Conservation (phyloP, 495 filamentous ascomycete species). For the Trichoderma orchidacearum region DNA sequence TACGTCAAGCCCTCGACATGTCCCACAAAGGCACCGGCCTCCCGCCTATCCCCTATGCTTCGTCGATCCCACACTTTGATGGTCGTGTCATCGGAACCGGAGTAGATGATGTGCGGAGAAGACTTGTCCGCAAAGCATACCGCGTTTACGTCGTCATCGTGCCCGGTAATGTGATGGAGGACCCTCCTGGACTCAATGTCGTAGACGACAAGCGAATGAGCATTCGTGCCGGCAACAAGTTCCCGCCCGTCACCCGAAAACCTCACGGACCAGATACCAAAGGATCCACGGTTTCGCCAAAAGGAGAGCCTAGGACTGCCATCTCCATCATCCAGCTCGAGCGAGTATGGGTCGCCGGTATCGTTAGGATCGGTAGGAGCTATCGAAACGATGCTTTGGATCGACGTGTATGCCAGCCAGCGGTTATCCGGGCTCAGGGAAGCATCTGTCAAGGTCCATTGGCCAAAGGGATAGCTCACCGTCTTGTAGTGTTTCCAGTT, state of each 20-base stretch:
- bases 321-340: slow-evolving; percentile 44
- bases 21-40: slow-evolving; percentile 84
- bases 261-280: slow-evolving; percentile 75
- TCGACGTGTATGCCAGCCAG: slow-evolving; percentile 79
- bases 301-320: neutral
- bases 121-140: slow-evolving; percentile 86
- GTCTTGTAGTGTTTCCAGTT: slow-evolving; percentile 95
- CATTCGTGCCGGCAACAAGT: slow-evolving; percentile 76
- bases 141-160: slow-evolving; percentile 86
- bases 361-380: slow-evolving; percentile 78
- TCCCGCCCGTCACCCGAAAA: slow-evolving; percentile 90
- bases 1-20: slow-evolving; percentile 93
- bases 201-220: slow-evolving; percentile 75
- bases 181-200: slow-evolving; percentile 70
- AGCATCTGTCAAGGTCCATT: slow-evolving; percentile 95
- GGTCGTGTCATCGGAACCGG: slow-evolving; percentile 87
- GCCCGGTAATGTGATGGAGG: slow-evolving; percentile 63
- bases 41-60: slow-evolving; percentile 73
- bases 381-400: slow-evolving; percentile 67
- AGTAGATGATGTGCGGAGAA: slow-evolving; percentile 91
- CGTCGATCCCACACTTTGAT: slow-evolving; percentile 95
- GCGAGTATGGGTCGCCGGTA: slow-evolving; percentile 55
- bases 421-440: slow-evolving; percentile 83
- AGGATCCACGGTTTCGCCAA: slow-evolving; percentile 25
- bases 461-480: slow-evolving; percentile 68